These are phyloP conservation scores for Secale cereale DNA, from an alignment of 176 grass and related monocot species.

Conservation along the genomic window DNA sequence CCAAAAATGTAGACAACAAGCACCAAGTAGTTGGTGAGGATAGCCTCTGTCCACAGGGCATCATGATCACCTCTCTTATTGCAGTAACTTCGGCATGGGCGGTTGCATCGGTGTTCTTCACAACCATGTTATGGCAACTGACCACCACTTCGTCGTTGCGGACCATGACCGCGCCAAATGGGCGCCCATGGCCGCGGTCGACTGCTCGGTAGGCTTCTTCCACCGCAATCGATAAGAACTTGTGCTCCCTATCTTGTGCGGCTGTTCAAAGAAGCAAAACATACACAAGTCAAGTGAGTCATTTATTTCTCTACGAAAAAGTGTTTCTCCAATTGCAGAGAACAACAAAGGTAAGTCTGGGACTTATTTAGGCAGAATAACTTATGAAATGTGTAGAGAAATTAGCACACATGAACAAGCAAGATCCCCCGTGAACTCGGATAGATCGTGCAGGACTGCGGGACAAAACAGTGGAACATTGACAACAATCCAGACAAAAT, in stretches of 20 bases:
- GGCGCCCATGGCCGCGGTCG: slow-evolving; percentile 78
- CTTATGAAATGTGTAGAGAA: neutral
- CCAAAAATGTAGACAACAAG: neutral
- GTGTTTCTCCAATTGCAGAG: neutral
- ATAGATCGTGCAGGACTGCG: neutral
- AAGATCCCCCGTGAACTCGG: neutral
- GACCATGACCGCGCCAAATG: slow-evolving; percentile 90
- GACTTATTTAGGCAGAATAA: neutral
- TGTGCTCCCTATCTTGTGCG: slow-evolving; percentile 68
- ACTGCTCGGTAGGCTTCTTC: slow-evolving; percentile 83
- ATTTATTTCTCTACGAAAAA: neutral
- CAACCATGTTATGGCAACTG: slow-evolving; percentile 93
- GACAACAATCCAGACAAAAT: too few species aligned
- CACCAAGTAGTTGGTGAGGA: neutral
- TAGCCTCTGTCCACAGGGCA: neutral
- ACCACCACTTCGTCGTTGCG: slow-evolving; percentile 64
- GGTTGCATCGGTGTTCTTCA: slow-evolving; percentile 76
- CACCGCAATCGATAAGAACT: slow-evolving; percentile 77
- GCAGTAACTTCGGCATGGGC: slow-evolving; percentile 89
- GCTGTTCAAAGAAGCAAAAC: slow-evolving; percentile 35
- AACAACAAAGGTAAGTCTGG: neutral
- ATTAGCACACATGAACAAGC: neutral
- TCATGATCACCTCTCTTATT: slow-evolving; percentile 63
- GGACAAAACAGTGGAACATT: too few species aligned
- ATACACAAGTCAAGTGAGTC: neutral